A percentile compares a stretch with the other conserved stretches of the same genome.
These are phyloP conservation scores for Polysphondylium violaceum DNA, from an alignment of 78 protist species.

Conservation along the genomic window DNA sequence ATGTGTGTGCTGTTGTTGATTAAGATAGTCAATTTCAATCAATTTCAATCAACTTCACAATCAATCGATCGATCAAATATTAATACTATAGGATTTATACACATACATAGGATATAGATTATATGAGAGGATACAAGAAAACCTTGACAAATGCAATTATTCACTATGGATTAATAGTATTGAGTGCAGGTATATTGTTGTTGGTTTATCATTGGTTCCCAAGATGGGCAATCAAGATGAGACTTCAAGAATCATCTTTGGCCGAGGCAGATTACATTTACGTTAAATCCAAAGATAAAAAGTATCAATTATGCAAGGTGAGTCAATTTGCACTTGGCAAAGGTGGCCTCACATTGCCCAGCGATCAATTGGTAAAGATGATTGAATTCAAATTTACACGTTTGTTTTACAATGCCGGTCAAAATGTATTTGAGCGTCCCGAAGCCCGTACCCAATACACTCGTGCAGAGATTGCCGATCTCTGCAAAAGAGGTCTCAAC, in stretches of 20 bases:
- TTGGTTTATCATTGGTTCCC: conserved; percentile 68
- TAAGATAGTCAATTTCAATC: not conserved
- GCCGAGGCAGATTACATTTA: conserved; percentile 38
- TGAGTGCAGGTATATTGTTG: conserved; percentile 20
- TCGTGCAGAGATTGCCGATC: not conserved
- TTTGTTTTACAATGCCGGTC: conserved; percentile 13
- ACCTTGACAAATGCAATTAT: not conserved
- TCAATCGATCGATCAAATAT: not conserved
- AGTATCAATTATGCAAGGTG: conserved; percentile 22
- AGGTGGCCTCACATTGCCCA: conserved; percentile 7
- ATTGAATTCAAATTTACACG: conserved; percentile 35
- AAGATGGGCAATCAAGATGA: conserved; percentile 40
- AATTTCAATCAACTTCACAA: not conserved
- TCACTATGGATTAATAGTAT: not conserved
- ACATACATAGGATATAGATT: conserved; percentile 31
- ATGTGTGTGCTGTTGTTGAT: not conserved
- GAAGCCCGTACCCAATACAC: not conserved
- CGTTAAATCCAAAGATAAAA: conserved; percentile 39
- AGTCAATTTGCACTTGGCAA: not conserved
- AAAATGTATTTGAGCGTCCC: not conserved
- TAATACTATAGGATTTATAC: too few species aligned
- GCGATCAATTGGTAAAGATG: not conserved
- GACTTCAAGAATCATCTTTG: conserved; percentile 21
- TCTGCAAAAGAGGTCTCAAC: conserved; percentile 11
- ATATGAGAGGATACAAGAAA: conserved; percentile 72